Conservation (phyloP, 2,329 filamentous ascomycete genomes). For the Anthostomella pinea region DNA sequence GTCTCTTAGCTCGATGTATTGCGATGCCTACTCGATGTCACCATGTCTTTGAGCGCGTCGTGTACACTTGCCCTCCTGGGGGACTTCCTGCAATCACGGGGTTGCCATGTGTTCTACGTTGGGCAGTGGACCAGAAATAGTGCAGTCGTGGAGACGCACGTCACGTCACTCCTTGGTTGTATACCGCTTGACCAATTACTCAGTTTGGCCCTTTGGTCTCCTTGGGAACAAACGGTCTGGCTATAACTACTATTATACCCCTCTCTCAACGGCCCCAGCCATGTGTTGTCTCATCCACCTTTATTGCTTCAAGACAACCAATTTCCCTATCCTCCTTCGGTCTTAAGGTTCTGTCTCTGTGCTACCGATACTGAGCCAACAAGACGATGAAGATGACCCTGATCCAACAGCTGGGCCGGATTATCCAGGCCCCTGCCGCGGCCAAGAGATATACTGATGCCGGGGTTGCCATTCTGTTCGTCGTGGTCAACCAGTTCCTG, state of each 20-base stretch:
- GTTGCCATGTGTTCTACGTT: conserved; percentile 13
- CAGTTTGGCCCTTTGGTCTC: conserved; percentile 8
- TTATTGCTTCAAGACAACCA: conserved; percentile 22
- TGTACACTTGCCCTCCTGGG: too few relatives aligned
- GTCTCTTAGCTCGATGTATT: too few relatives aligned
- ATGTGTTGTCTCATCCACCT: conserved; percentile 16
- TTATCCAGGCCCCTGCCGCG: conserved; percentile 21
- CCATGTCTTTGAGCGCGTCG: conserved; percentile 3
- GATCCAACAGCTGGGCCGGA: conserved; percentile 23
- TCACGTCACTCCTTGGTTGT: too few relatives aligned
- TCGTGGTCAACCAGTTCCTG: conserved; percentile 24
- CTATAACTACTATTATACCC: conserved; percentile 19
- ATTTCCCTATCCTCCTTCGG: conserved; percentile 5
- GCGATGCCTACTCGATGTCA: conserved; percentile 11
- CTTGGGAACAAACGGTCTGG: conserved; percentile 20
- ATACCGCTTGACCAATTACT: conserved; percentile 1
- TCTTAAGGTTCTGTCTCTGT: conserved; percentile 15
- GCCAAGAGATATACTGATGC: conserved; percentile 26
- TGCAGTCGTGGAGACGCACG: too few relatives aligned
- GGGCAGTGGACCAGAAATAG: too few relatives aligned
- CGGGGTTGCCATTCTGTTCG: conserved; percentile 22
- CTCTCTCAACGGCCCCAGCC: conserved; percentile 8
- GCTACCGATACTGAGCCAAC: conserved; percentile 9
- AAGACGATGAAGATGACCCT: conserved; percentile 17
- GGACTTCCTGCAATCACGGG: conserved; percentile 12